Conservation (phyloP, 2,329 filamentous ascomycete species). For the Drechslerella coelobrocha region DNA sequence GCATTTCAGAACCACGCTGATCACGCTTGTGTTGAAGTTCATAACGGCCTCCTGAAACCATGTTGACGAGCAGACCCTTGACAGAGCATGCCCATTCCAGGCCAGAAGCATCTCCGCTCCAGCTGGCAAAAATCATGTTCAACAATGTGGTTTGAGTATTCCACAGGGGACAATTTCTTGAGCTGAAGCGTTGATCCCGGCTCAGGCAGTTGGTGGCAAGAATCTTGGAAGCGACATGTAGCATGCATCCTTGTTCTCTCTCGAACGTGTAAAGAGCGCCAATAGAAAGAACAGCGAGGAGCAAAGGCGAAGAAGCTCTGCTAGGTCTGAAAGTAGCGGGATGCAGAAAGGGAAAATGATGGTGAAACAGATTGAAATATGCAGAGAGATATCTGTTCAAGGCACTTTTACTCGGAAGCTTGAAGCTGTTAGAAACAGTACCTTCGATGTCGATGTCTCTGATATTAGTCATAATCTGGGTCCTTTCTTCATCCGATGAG, state of each 20-base stretch:
- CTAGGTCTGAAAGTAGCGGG: constrained; percentile 87
- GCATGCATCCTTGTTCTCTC: constrained; percentile 90
- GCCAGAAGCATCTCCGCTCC: constrained; percentile 97
- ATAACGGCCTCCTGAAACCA: constrained; percentile 97
- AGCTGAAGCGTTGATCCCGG: constrained; percentile 99
- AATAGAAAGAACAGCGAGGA: constrained; percentile 91
- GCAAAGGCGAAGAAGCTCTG: constrained; percentile 77
- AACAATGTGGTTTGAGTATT: constrained; percentile 96
- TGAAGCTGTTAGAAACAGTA: constrained; percentile 85
- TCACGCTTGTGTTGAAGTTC: constrained; percentile 93
- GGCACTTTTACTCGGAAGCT: constrained; percentile 77
- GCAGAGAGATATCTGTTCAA: constrained; percentile 92
- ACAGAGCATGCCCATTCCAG: constrained; percentile 99
- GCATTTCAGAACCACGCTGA: constrained; percentile 76
- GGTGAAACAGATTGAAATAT: constrained; percentile 96
- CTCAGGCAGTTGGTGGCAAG: constrained; percentile 96
- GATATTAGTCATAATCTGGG: constrained; percentile 84
- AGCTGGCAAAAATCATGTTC: constrained; percentile 99
- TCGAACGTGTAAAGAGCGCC: constrained; percentile 96
- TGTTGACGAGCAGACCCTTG: constrained; percentile 96
- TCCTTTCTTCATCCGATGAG: constrained; percentile 81
- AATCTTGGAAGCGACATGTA: constrained; percentile 96
- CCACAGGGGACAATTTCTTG: constrained; percentile 94
- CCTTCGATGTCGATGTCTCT: constrained; percentile 79
- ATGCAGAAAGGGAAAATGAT: constrained; percentile 94